A percentile compares a stretch with the other conserved stretches of the same genome.
Evolutionary conservation across 2,329 filamentous ascomycete species (phyloP).

Genomic region (Microsporum canis): DNA sequence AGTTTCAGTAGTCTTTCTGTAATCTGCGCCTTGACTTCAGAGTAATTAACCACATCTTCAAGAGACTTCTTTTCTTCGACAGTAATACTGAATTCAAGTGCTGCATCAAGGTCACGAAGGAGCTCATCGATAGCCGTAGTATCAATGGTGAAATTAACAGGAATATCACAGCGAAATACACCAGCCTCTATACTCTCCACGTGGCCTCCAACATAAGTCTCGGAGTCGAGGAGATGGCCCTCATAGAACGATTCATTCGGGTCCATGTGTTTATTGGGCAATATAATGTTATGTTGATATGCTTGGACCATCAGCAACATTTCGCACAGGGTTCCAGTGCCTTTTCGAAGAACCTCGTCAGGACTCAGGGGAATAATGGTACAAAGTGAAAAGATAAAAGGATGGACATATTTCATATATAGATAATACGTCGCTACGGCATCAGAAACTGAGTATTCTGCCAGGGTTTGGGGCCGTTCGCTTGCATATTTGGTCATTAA

Average conservation of each 20-base stretch:
- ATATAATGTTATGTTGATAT: slow-evolving; percentile 77
- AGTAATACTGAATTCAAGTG: slow-evolving; percentile 74
- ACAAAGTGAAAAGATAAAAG: slow-evolving; percentile 97
- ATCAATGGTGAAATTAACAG: slow-evolving; percentile 87
- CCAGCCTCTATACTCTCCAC: slow-evolving; percentile 98
- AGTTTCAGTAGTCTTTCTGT: slow-evolving; percentile 56
- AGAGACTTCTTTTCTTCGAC: slow-evolving; percentile 75
- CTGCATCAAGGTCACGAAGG: slow-evolving; percentile 71
- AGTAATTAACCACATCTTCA: slow-evolving; percentile 69
- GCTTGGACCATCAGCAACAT: slow-evolving; percentile 99
- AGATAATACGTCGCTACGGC: slow-evolving; percentile 97
- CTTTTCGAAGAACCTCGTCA: slow-evolving; percentile 86
- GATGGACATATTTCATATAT: slow-evolving; percentile 99
- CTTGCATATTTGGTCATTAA: slow-evolving; percentile 84
- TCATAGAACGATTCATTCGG: slow-evolving; percentile 93
- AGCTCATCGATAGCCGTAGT: slow-evolving; percentile 81
- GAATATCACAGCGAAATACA: slow-evolving; percentile 91
- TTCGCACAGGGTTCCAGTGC: slow-evolving; percentile 96
- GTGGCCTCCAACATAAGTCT: slow-evolving; percentile 96
- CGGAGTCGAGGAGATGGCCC: slow-evolving; percentile 86
- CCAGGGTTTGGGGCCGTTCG: slow-evolving; percentile 84
- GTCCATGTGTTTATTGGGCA: slow-evolving; percentile 91
- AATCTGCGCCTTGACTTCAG: slow-evolving; percentile 77
- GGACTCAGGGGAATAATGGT: slow-evolving; percentile 89
- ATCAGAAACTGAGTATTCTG: slow-evolving; percentile 97